Conservation (phyloP, 2,329 filamentous ascomycete genomes). For the Colletotrichum viniferum region DNA sequence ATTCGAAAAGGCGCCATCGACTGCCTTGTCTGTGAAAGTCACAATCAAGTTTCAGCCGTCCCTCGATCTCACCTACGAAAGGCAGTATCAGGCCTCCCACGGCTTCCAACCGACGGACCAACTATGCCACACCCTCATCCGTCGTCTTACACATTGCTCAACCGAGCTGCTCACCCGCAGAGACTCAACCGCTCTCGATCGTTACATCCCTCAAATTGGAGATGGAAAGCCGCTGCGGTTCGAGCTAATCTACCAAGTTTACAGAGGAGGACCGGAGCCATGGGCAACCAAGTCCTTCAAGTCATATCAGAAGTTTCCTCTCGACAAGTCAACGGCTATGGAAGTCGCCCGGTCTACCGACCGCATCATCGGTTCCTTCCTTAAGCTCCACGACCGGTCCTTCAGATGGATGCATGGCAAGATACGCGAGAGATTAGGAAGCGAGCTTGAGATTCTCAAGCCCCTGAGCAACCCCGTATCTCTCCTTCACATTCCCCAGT, state of each 20-base stretch:
- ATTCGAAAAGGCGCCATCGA: neutral
- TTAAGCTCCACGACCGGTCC: slow-evolving; percentile 52
- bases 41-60: slow-evolving; percentile 51
- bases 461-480: slow-evolving; percentile 48
- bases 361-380: slow-evolving; percentile 54
- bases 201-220: slow-evolving; percentile 26
- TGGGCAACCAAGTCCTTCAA: slow-evolving; percentile 50
- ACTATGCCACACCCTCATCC: slow-evolving; percentile 53
- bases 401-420: slow-evolving; percentile 52
- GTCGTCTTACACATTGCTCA: slow-evolving; percentile 55
- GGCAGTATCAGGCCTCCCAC: slow-evolving; percentile 51
- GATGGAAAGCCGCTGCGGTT: slow-evolving; percentile 51
- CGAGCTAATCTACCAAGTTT: slow-evolving; percentile 52
- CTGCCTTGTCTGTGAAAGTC: slow-evolving; percentile 44
- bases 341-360: slow-evolving; percentile 54
- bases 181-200: slow-evolving; percentile 51
- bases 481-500: slow-evolving; percentile 50
- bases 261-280: slow-evolving; percentile 39
- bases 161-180: slow-evolving; percentile 58
- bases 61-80: slow-evolving; percentile 45
- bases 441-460: slow-evolving; percentile 41
- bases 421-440: slow-evolving; percentile 40
- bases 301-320: slow-evolving; percentile 54
- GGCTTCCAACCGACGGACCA: slow-evolving; percentile 47
- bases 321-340: slow-evolving; percentile 48